Conservation (phyloP, 768 basidiomycete genomes). For the Tricholoma saponaceum region DNA sequence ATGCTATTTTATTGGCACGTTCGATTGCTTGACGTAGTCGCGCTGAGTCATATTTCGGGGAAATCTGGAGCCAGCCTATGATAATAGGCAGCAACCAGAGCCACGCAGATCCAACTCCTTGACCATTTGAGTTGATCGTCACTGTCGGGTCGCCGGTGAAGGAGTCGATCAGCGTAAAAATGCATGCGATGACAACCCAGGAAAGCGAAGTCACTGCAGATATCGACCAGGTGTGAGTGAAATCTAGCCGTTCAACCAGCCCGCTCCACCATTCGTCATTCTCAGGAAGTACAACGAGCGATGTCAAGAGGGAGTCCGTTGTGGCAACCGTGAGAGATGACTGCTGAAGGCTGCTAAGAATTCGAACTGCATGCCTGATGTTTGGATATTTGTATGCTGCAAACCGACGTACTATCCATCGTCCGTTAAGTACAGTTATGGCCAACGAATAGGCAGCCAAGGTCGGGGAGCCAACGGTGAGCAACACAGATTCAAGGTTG, state of each 20-base stretch:
- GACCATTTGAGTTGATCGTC: conserved; percentile 29
- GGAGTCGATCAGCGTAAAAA: conserved; percentile 33
- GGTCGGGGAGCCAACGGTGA: conserved; percentile 40
- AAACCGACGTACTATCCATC: conserved; percentile 34
- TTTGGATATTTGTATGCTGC: conserved; percentile 27
- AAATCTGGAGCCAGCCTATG: conserved; percentile 39
- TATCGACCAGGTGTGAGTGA: conserved; percentile 34
- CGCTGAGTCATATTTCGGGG: conserved; percentile 35
- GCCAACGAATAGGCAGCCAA: conserved; percentile 42
- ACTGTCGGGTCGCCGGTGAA: conserved; percentile 21
- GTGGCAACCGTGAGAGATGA: conserved; percentile 30
- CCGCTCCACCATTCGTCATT: conserved; percentile 41
- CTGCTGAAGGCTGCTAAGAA: conserved; percentile 40
- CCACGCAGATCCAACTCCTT: conserved; percentile 39
- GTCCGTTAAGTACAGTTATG: conserved; percentile 38
- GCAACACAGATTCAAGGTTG: conserved; percentile 38
- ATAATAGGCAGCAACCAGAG: conserved; percentile 42
- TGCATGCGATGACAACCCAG: conserved; percentile 43
- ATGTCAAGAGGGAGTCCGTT: conserved; percentile 26
- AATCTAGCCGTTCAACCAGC: conserved; percentile 28
- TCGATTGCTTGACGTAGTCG: conserved; percentile 27
- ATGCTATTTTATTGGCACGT: conserved; percentile 26
- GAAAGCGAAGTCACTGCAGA: conserved; percentile 33
- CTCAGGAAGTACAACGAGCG: conserved; percentile 36
- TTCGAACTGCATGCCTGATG: conserved; percentile 22